Conservation (phyloP, 2,329 filamentous ascomycete genomes). For the Neonectria faginata region DNA sequence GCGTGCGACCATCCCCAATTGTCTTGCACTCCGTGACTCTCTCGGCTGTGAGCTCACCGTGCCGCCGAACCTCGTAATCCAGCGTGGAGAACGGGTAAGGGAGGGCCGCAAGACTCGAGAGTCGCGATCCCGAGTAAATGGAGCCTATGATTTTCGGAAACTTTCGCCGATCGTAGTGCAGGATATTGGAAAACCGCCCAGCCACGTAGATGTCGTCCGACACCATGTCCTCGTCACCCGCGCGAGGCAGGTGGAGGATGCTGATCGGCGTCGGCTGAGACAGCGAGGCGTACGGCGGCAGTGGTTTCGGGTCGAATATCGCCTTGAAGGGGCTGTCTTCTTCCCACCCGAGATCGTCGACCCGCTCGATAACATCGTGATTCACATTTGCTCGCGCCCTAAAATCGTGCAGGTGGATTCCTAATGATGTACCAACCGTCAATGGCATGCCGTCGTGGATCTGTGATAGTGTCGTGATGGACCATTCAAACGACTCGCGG, state of each 20-base stretch:
- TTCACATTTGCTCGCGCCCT: constrained; percentile 58
- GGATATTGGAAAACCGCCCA: constrained; percentile 87
- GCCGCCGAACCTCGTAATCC: constrained; percentile 68
- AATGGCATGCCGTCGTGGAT: constrained; percentile 75
- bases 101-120: constrained; percentile 78
- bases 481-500: constrained; percentile 79
- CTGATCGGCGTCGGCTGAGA: constrained; percentile 85
- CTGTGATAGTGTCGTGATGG: constrained; percentile 84
- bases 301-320: constrained; percentile 65
- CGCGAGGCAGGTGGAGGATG: constrained; percentile 79
- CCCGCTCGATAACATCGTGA: constrained; percentile 51
- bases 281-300: constrained; percentile 74
- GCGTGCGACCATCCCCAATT: constrained; percentile 67
- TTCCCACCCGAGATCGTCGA: constrained; percentile 46
- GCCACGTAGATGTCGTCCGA: constrained; percentile 89
- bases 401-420: constrained; percentile 85
- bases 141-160: constrained; percentile 83
- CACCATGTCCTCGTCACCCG: constrained; percentile 63
- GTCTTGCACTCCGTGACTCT: constrained; percentile 66
- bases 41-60: constrained; percentile 66
- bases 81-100: constrained; percentile 75
- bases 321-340: constrained; percentile 49
- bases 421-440: constrained; percentile 85
- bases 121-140: constrained; percentile 83
- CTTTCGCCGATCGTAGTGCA: constrained; percentile 89